Evolutionary conservation across 2,329 filamentous ascomycete species (phyloP), one percentile per base, ranked within the genome.

Genomic region (Pseudocercospora fuligena): DNA sequence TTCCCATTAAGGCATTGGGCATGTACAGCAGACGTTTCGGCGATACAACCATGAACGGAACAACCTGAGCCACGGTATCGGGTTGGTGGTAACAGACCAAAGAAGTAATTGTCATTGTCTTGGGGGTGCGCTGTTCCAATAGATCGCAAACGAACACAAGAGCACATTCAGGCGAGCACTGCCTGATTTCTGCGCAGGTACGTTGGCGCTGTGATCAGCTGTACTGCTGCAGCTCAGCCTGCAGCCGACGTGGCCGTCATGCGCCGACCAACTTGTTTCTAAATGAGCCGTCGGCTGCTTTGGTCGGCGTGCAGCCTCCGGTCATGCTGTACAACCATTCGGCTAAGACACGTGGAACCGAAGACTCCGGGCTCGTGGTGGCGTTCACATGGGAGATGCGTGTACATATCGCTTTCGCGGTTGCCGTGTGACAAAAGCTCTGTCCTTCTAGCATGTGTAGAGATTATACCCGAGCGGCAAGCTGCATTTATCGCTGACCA

Each of bases 1-100:
- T 97, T 80, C 90, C 94, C 0, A 91, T 98, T 77, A 97, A 96
- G 82, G 95, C 95, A 1, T 79, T 99, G 70, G 95, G 95, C 5
- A 90, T 97, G 88, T 99, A 93, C 83, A 88, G 90, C 4, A 86
- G 83, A 73, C 87, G 85, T 69, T 94, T 90, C 71, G 91, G 90
- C 0, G 84, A 92, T 67, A 86, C 89, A 46, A 61, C 63, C 40
- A 59, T 59, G 33, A 60, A 70, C 61, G 59, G 64, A 31, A 66
- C 60, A 9, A 51, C 19, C 25, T 71, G 64, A 71, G 59, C 60
- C 62, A 54, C 56, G 62, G 62, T 23, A 54, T 59, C 56, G 64
- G 66, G 60, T 36, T 47, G 53, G 63, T 57, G 33, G 33, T 36
- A 27, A 23, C 36, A 23, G 25, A 33, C 19, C 29, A 43, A 43